Base-by-base conservation (phyloP, 305 asterid species). In the Striga hermonthica region DNA sequence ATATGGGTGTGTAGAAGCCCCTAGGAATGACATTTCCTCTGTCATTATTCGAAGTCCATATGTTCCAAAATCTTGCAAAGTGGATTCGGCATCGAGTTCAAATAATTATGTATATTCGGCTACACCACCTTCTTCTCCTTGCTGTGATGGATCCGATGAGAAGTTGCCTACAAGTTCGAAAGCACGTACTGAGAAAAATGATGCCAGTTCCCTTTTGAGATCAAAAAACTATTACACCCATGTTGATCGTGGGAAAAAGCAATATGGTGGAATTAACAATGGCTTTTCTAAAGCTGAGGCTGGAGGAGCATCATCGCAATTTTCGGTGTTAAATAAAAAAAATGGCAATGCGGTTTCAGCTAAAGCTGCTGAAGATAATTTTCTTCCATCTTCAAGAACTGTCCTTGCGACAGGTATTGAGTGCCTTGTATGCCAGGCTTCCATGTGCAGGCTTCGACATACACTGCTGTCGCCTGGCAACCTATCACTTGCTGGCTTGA, bases 361-460 rank as follows among this genome's bases (percentile, higher is more conserved):
- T 57, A 80, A 82, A 83, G 76, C 71, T 60, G 76, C 78, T 54
- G 86, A 74, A 62, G 91, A 81, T 70, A 86, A 69, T 74, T 71
- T 75, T 75, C 78, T 76, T 68, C 84, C 83, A 77, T 80, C 91
- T 13, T 67, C 81, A 64, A 91, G 81, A 72, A 84, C 88, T 68
- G 84, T 80, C 71, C 89, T 91, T 70, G 96, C 99, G 48, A 86
- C 96, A 70, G 96, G 87, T 75, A 69, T 87, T 72, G 98, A 94
- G 76, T 91, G 99, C 79, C 83, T 91, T 65, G 70, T 69, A 80
- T 89, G 91, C 78, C 99, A 94, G 81, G 87, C 91, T 75, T 89
- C 88, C 81, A 91, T 94, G 98, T 91, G 99, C 72, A 87, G 86
- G 82, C 78, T 87, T 62, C 84, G 99, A 35, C 98, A 94, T 79